A percentile compares a stretch with the other conserved stretches of the same genome.
Conservation (phyloP, 2,329 filamentous ascomycete species). For the Cladobotryum protrusum region DNA sequence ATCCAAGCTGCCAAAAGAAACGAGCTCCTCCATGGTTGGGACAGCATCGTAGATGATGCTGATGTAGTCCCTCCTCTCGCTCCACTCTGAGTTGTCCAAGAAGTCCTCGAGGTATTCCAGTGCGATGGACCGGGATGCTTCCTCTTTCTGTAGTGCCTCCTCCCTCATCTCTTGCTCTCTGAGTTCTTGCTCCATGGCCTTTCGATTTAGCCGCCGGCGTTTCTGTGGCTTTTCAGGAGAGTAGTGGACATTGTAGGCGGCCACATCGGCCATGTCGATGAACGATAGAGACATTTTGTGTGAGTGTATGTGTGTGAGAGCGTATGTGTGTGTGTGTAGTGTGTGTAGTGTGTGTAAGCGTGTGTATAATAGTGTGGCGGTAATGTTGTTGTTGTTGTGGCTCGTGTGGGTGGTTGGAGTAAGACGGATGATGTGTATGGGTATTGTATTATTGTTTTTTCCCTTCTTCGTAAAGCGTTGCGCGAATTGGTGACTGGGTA, state of each 20-base stretch:
- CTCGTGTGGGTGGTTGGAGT: neutral
- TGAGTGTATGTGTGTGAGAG: neutral
- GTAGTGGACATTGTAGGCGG: neutral
- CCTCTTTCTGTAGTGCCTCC: conserved; percentile 13
- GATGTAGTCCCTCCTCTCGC: conserved; percentile 27
- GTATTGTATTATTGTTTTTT: no score
- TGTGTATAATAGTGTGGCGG: neutral
- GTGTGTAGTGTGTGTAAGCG: neutral
- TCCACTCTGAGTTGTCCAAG: conserved; percentile 23
- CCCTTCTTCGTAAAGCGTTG: no score
- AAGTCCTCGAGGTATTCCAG: conserved; percentile 28
- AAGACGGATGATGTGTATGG: no score
- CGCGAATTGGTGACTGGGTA: no score
- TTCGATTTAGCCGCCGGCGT: neutral
- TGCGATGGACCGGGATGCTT: conserved; percentile 24
- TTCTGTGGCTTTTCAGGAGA: neutral
- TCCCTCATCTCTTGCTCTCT: neutral
- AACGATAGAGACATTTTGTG: neutral
- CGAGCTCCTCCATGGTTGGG: conserved; percentile 29
- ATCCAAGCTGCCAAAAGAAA: conserved; percentile 26
- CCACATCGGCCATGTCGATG: neutral
- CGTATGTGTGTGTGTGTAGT: no score
- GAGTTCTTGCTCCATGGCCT: neutral
- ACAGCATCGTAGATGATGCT: conserved; percentile 28
- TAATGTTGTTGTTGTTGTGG: neutral